phyloP scores from a whole-genome alignment of 768 basidiomycete genomes.

The Russula griseocarnosa region DNA sequence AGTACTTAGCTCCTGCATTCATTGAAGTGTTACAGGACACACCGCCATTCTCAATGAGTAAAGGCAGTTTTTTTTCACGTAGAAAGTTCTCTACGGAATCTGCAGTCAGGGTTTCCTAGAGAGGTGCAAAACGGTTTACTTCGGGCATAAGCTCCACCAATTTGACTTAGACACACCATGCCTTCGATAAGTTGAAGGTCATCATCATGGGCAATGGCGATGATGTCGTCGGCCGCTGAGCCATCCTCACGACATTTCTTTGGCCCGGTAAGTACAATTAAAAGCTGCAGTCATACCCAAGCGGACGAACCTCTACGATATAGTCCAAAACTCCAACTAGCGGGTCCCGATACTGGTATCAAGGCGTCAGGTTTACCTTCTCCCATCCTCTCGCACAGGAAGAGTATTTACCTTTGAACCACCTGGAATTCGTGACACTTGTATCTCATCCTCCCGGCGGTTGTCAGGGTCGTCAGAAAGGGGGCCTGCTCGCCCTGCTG shows the following conservation, averaged over 20 bases:
- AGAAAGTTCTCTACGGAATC: constrained; percentile 7
- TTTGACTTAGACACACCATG: not conserved
- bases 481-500: constrained; percentile 12
- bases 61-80: not conserved
- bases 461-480: constrained; percentile 4
- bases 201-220: constrained; percentile 19
- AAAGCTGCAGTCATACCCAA: not conserved
- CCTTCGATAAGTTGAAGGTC: constrained; percentile 9
- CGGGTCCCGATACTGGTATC: constrained; percentile 12
- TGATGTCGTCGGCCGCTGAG: not conserved
- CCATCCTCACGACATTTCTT: constrained; percentile 10
- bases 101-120: constrained; percentile 9
- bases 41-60: constrained; percentile 15
- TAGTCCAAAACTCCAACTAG: constrained; percentile 14
- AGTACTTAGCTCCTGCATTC: not conserved
- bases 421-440: not conserved
- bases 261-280: not conserved
- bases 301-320: constrained; percentile 12
- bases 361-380: not conserved
- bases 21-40: not conserved
- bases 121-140: not conserved
- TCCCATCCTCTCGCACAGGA: not conserved
- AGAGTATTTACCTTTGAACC: not conserved
- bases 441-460: not conserved
- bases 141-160: not conserved